These are phyloP conservation scores for Apiospora kogelbergensis DNA, from an alignment of 2,329 filamentous ascomycete species.

Conservation along the genomic window DNA sequence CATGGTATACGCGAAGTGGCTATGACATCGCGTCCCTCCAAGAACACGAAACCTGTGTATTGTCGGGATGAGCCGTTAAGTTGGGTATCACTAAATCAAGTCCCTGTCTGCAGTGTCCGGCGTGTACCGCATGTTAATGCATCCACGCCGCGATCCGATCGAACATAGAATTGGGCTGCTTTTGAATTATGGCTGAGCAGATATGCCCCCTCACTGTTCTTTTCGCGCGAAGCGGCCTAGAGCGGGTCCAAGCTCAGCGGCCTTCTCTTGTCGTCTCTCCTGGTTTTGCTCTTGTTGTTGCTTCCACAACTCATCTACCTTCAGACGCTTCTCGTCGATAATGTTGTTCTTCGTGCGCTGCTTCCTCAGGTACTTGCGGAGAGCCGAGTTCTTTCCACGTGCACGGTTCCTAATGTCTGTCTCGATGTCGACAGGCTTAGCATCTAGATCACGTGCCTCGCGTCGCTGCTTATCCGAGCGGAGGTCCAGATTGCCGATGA, in stretches of 20 bases:
- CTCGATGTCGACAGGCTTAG: conserved; percentile 56
- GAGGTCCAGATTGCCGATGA: conserved; percentile 83
- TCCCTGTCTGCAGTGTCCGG: neutral
- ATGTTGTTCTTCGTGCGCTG: conserved; percentile 93
- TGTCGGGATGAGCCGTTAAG: neutral
- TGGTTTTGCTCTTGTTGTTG: conserved; percentile 68
- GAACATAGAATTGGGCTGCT: neutral
- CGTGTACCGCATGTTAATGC: neutral
- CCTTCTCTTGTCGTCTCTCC: conserved; percentile 60
- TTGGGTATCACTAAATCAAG: conserved; percentile 3
- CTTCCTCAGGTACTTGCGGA: conserved; percentile 88
- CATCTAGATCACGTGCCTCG: conserved; percentile 78
- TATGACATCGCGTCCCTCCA: neutral
- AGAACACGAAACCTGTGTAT: neutral
- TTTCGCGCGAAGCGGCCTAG: conserved; percentile 82
- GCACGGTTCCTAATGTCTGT: conserved; percentile 73
- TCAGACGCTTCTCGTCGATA: conserved; percentile 90
- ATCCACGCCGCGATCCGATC: neutral
- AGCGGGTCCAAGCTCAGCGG: conserved; percentile 79
- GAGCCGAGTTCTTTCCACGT: conserved; percentile 83
- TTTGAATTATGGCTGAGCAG: neutral
- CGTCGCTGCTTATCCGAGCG: conserved; percentile 75
- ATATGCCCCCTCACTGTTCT: conserved; percentile 34
- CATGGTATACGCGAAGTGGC: neutral
- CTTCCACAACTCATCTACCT: conserved; percentile 79